A percentile compares a stretch with the other conserved stretches of the same genome.
phyloP scores from a whole-genome alignment of 345 rosid genomes.

The Citrus sp. region DNA sequence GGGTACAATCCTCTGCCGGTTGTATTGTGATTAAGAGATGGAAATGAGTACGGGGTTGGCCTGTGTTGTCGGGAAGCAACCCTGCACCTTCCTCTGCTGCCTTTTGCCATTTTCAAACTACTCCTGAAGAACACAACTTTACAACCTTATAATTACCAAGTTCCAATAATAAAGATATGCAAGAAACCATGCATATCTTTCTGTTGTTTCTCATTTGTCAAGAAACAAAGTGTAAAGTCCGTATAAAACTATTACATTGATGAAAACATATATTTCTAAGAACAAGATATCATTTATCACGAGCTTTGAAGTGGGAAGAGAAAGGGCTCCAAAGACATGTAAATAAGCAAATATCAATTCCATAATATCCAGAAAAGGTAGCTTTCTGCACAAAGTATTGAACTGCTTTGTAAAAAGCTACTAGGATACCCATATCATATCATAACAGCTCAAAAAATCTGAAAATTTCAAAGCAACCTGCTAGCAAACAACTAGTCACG shows the following conservation, averaged over 20 bases:
- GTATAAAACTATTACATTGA: no score
- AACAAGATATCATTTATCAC: neutral
- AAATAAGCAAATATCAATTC: neutral
- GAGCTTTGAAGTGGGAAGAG: neutral
- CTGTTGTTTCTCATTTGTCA: neutral
- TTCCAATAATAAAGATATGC: neutral
- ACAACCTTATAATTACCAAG: neutral
- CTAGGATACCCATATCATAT: neutral
- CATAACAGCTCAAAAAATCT: neutral
- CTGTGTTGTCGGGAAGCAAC: slow-evolving; percentile 46
- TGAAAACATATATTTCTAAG: neutral
- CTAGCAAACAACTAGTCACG: neutral
- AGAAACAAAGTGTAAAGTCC: neutral
- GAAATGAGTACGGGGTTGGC: slow-evolving; percentile 47
- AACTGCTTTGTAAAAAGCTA: neutral
- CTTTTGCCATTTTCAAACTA: slow-evolving; percentile 57
- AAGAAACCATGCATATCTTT: neutral
- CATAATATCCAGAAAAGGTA: neutral
- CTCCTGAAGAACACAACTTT: slow-evolving; percentile 7
- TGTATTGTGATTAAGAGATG: slow-evolving; percentile 30
- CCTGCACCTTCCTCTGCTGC: slow-evolving; percentile 54
- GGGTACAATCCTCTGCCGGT: slow-evolving; percentile 29
- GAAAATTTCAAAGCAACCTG: neutral
- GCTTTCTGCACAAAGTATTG: neutral
- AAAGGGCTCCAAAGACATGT: neutral